These are phyloP conservation scores for Cutaneotrichosporon cyanovorans DNA, from an alignment of 1,284 basidiomycete species.

Conservation along the genomic window DNA sequence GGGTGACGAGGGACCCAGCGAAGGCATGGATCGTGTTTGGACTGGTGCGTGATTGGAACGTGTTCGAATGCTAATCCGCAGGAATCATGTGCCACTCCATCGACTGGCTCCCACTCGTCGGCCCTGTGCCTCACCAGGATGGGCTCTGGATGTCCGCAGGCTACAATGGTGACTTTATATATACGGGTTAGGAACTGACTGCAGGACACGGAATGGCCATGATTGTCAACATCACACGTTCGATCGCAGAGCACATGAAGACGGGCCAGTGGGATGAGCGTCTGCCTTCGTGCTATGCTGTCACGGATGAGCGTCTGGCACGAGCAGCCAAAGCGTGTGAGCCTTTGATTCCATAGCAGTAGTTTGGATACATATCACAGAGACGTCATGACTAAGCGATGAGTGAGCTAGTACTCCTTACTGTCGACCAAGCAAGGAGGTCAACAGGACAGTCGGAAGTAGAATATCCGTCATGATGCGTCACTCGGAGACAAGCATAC, in stretches of 20 bases:
- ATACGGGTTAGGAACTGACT: neutral
- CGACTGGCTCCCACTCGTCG: conserved; percentile 27
- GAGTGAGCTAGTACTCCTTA: no score
- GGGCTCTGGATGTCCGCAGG: conserved; percentile 14
- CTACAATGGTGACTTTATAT: conserved; percentile 7
- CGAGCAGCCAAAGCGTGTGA: neutral
- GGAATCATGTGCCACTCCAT: conserved; percentile 23
- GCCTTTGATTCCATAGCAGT: no score
- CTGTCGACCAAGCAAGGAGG: no score
- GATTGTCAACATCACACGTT: conserved; percentile 18
- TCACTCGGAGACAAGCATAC: no score
- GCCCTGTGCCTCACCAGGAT: conserved; percentile 16
- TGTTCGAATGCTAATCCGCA: neutral
- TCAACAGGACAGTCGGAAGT: no score
- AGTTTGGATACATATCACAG: no score
- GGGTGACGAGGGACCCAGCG: conserved; percentile 21
- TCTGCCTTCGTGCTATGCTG: conserved; percentile 3
- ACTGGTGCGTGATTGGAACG: conserved; percentile 8
- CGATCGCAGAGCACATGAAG: conserved; percentile 17
- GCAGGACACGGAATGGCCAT: conserved; percentile 18
- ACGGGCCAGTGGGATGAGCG: conserved; percentile 18
- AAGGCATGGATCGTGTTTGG: conserved; percentile 25
- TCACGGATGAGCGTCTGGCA: conserved; percentile 3
- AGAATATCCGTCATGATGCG: no score
- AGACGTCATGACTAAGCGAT: no score